A percentile compares a stretch with the other conserved stretches of the same genome.
Evolutionary conservation across 306 rosid species (phyloP).

Genomic region (Trifolium subterraneum): DNA sequence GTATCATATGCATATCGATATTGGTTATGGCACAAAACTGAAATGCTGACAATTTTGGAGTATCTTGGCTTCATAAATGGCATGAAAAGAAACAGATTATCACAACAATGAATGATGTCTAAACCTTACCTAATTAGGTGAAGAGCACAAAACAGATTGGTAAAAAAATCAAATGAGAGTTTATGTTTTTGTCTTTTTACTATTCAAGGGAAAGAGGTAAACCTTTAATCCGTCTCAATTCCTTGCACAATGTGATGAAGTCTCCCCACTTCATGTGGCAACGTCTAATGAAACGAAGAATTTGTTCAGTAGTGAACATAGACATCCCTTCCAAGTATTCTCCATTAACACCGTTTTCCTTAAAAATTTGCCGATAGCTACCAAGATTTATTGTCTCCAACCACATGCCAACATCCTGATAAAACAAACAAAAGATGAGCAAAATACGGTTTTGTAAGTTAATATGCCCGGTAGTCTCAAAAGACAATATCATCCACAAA

Average conservation of each 20-base stretch:
- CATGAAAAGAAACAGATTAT: slow-evolving; percentile 12
- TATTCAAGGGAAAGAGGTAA: slow-evolving; percentile 24
- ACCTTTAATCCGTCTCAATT: slow-evolving; percentile 98
- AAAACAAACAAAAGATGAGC: slow-evolving; percentile 26
- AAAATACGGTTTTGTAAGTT: too few relatives aligned
- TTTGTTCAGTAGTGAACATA: slow-evolving; percentile 98
- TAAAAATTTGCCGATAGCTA: slow-evolving; percentile 82
- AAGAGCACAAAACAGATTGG: slow-evolving; percentile 5
- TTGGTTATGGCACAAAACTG: not conserved
- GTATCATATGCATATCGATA: not conserved
- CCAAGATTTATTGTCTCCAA: slow-evolving; percentile 95
- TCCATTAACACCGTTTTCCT: slow-evolving; percentile 97
- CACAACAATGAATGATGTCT: slow-evolving; percentile 4
- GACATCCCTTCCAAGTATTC: slow-evolving; percentile 99
- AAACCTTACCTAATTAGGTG: slow-evolving; percentile 23
- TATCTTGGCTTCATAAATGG: not conserved
- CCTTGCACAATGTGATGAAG: slow-evolving; percentile 95
- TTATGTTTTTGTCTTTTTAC: slow-evolving; percentile 26
- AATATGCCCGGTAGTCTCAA: too few relatives aligned
- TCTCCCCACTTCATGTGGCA: slow-evolving; percentile 99
- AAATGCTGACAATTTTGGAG: not conserved
- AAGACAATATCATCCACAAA: too few relatives aligned
- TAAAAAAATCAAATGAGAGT: slow-evolving; percentile 12
- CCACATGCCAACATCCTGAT: slow-evolving; percentile 99
- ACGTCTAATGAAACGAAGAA: slow-evolving; percentile 96